These are phyloP conservation scores for Coemansia javaensis DNA, from an alignment of 192 early-diverging fungal species.

Conservation along the genomic window DNA sequence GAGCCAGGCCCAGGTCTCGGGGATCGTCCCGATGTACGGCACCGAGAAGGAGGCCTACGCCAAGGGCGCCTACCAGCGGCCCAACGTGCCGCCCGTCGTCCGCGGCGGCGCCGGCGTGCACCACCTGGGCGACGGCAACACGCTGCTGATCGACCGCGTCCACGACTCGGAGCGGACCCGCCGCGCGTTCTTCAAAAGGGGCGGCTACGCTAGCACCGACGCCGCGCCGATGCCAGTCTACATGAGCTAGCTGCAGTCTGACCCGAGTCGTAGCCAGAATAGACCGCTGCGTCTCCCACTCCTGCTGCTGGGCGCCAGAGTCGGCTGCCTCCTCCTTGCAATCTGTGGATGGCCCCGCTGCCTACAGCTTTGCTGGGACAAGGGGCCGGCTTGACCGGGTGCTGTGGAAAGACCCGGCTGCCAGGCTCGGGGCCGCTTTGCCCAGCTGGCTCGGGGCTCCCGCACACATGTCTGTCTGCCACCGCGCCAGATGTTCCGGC, in stretches of 20 bases:
- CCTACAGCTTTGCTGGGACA: too few species aligned
- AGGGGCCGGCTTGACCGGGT: too few species aligned
- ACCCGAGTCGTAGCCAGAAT: too few species aligned
- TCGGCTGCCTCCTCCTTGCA: too few species aligned
- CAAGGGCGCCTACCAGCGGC: constrained; percentile 41
- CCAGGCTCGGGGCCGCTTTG: too few species aligned
- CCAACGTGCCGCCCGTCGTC: constrained; percentile 6
- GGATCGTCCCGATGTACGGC: constrained; percentile 20
- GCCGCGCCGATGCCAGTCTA: constrained; percentile 27
- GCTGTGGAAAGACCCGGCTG: too few species aligned
- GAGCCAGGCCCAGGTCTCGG: constrained; percentile 20
- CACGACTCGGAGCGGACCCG: constrained; percentile 37
- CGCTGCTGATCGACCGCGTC: constrained; percentile 40
- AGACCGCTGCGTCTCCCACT: too few species aligned
- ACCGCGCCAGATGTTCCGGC: too few species aligned
- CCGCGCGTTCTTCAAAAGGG: constrained; percentile 33
- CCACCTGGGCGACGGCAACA: constrained; percentile 39
- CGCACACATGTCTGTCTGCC: too few species aligned
- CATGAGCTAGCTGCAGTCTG: constrained; percentile 10
- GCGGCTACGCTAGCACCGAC: constrained; percentile 30
- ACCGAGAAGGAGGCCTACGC: constrained; percentile 28
- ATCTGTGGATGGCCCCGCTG: too few species aligned
- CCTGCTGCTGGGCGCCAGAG: too few species aligned
- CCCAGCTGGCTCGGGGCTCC: too few species aligned
- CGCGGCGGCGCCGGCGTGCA: constrained; percentile 19